Evolutionary conservation across 768 basidiomycete genomes (phyloP), one percentile per base, ranked within the genome.

Genomic region (Kwoniella botswanensis): DNA sequence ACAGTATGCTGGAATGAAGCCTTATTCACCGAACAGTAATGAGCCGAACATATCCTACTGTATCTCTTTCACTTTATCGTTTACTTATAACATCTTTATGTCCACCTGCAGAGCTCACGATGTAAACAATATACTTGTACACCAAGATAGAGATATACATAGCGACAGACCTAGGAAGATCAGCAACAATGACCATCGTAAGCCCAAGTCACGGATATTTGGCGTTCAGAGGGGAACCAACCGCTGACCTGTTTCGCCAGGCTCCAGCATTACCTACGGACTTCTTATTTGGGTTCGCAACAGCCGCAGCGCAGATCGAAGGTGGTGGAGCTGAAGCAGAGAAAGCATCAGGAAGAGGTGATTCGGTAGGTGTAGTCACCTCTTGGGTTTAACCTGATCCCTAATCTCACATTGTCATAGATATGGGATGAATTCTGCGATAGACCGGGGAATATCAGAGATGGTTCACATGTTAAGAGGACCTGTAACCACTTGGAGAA

Each of bases 341-440:
- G 57, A 60, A 65, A 35, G 61, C 58, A 11, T 73, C 67, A n/a
- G 76, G 78, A 2, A 63, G 69, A 42, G 78, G 78, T 41, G 59
- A 55, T 26, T 79, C 78, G 9, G 71, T 71, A 52, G 77, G 26
- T 35, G 55, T 29, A 4, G 26, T 50, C 15, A 44, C 46, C 26
- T 41, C 13, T 44, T 4, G 29, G 26, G 7, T 13, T 17, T 15
- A 18, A 18, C 17, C 50, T 6, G 35, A 41, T 4, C 63, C 46
- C 58, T 50, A 50, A 50, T 50, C 2, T 18, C 12, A 18, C 12
- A 2, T 15, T 50, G 46, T 50, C 12, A 6, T 35, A 78, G 77
- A 79, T 91, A 74, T 92, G 91, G 91, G 91, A 92, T 77, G 89
- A 88, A 79, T 91, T 90, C 82, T 86, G 89, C 29, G 87, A 87